These are phyloP conservation scores for Rhododendron ferrugineum DNA, from an alignment of 148 eudicot genomes.

Conservation along the genomic window DNA sequence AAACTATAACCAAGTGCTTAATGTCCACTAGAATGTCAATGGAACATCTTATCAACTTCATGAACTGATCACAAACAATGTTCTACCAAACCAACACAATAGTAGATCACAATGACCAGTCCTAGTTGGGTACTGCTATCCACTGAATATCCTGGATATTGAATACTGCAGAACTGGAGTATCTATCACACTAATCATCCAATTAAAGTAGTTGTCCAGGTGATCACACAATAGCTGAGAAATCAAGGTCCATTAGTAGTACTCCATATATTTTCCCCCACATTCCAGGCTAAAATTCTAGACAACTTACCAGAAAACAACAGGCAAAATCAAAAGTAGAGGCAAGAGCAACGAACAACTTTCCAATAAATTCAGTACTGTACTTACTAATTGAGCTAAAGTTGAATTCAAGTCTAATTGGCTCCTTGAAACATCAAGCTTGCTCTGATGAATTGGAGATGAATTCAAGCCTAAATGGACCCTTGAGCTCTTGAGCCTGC, in stretches of 20 bases:
- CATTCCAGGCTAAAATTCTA: neutral
- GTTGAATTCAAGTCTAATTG: conserved; percentile 21
- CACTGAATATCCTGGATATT: neutral
- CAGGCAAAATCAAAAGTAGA: neutral
- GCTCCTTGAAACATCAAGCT: neutral
- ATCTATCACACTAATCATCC: neutral
- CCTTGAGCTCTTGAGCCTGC: conserved; percentile 28
- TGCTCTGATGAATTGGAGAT: neutral
- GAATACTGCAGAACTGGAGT: neutral
- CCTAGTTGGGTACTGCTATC: neutral
- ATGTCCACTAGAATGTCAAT: neutral
- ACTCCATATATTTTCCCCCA: neutral
- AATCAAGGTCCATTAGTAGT: neutral
- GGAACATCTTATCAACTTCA: neutral
- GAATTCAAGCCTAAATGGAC: neutral
- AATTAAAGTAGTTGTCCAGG: neutral
- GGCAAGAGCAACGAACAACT: neutral
- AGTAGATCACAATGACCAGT: neutral
- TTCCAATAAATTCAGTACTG: neutral
- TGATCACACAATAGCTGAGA: neutral
- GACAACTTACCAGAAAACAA: neutral
- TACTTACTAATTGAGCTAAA: conserved; percentile 40
- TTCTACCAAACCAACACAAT: neutral
- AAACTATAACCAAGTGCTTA: neutral
- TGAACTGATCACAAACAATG: neutral